These are phyloP conservation scores for Lentinula boryana DNA, from an alignment of 768 basidiomycete species.

Conservation along the genomic window DNA sequence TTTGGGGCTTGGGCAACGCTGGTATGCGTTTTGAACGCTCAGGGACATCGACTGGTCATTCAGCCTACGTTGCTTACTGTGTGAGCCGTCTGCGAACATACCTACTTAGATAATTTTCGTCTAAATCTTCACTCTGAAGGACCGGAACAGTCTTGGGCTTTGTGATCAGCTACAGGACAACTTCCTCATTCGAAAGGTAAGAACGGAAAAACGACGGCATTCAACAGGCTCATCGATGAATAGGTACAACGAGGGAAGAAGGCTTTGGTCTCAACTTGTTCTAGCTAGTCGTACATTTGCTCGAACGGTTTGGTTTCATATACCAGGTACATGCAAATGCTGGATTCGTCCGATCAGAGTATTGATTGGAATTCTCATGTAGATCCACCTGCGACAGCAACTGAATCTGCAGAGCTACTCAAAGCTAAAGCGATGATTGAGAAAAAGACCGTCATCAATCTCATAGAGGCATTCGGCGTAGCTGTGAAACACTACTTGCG, in stretches of 20 bases:
- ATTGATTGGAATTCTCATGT: background rate
- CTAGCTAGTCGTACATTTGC: conserved; percentile 51
- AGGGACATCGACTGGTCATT: conserved; percentile 36
- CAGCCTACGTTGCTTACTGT: conserved; percentile 60
- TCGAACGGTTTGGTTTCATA: conserved; percentile 63
- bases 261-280: conserved; percentile 66
- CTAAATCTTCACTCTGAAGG: conserved; percentile 13
- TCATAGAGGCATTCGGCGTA: conserved; percentile 43
- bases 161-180: conserved; percentile 66
- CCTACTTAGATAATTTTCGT: background rate
- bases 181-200: conserved; percentile 54
- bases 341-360: background rate
- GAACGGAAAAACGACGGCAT: background rate
- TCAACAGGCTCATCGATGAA: background rate
- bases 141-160: conserved; percentile 69
- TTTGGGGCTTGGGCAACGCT: conserved; percentile 57
- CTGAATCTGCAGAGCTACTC: conserved; percentile 21
- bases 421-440: conserved; percentile 49
- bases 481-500: conserved; percentile 68
- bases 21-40: conserved; percentile 46
- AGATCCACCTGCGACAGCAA: conserved; percentile 11
- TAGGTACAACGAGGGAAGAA: conserved; percentile 68
- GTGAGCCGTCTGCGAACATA: conserved; percentile 27
- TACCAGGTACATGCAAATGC: conserved; percentile 36
- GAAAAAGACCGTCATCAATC: conserved; percentile 62